Evolutionary conservation across 805 yeast species (phyloP).

Genomic region (Hemisphaericaspora nanyangensis): DNA sequence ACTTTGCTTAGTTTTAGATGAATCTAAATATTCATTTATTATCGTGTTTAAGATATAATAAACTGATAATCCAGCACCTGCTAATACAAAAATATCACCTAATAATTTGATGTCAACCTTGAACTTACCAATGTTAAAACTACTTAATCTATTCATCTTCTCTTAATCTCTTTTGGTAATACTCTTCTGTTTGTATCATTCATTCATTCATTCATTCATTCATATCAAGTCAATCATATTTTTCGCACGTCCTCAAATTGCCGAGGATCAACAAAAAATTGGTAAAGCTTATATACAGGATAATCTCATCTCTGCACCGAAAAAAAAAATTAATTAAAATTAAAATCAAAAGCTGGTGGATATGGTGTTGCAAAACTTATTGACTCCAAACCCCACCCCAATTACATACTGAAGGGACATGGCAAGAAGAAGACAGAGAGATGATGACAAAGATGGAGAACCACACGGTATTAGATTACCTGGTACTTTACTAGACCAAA

Average conservation of each 20-base stretch:
- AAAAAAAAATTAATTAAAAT: no score
- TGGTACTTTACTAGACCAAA: constrained; percentile 50
- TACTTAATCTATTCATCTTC: neutral
- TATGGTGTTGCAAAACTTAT: neutral
- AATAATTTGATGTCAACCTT: constrained; percentile 37
- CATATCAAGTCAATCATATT: no score
- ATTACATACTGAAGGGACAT: neutral
- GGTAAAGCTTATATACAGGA: neutral
- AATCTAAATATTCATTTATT: constrained; percentile 31
- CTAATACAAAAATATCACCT: constrained; percentile 39
- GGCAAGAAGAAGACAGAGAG: neutral
- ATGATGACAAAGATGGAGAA: constrained; percentile 4
- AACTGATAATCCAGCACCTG: constrained; percentile 65
- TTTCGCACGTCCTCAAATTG: no score
- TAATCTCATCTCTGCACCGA: neutral
- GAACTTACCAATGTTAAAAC: constrained; percentile 30
- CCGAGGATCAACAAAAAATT: neutral
- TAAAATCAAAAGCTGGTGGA: neutral
- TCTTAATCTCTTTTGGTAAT: neutral
- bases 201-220: no score
- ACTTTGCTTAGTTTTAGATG: constrained; percentile 49
- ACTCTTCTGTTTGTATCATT: no score
- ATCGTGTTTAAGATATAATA: constrained; percentile 54
- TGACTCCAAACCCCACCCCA: neutral
- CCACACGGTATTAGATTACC: constrained; percentile 53